These are phyloP conservation scores for Viridothelium virens DNA, from an alignment of 495 filamentous ascomycete genomes.

Conservation along the genomic window DNA sequence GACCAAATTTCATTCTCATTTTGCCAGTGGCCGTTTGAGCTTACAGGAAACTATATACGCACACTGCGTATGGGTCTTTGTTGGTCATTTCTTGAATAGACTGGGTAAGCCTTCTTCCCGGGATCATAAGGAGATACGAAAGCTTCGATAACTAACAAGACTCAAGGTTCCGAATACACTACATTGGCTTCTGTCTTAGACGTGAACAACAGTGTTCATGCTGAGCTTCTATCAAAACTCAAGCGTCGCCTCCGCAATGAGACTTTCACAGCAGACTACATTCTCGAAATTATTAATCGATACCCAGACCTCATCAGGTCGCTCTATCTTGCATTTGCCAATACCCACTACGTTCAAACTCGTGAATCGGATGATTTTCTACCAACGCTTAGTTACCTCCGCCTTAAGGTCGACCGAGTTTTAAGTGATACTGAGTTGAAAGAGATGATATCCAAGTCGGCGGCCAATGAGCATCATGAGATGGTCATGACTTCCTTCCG, in stretches of 20 bases:
- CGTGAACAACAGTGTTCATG: slow-evolving; percentile 69
- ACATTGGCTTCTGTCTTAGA: slow-evolving; percentile 79
- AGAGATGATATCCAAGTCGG: slow-evolving; percentile 70
- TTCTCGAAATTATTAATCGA: slow-evolving; percentile 88
- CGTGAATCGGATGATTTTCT: slow-evolving; percentile 70
- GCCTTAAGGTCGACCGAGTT: slow-evolving; percentile 63
- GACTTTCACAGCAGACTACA: slow-evolving; percentile 96
- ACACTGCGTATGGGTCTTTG: slow-evolving; percentile 94
- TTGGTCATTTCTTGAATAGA: slow-evolving; percentile 94
- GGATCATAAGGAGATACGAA: not conserved
- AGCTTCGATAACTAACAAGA: not conserved
- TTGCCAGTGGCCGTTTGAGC: slow-evolving; percentile 79
- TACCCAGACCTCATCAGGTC: slow-evolving; percentile 83
- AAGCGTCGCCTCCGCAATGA: slow-evolving; percentile 92
- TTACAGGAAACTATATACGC: slow-evolving; percentile 96
- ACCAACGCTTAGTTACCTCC: slow-evolving; percentile 70
- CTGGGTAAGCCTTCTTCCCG: slow-evolving; percentile 43
- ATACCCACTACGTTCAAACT: slow-evolving; percentile 78
- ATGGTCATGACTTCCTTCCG: slow-evolving; percentile 98
- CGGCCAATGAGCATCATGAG: slow-evolving; percentile 88
- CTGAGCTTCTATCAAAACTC: slow-evolving; percentile 86
- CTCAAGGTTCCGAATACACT: slow-evolving; percentile 61
- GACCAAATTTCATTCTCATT: slow-evolving; percentile 86
- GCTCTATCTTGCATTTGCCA: slow-evolving; percentile 87
- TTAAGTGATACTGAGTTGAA: slow-evolving; percentile 72